Base-by-base conservation (phyloP, 2,329 filamentous ascomycete species). In the Seiridium unicorne region DNA sequence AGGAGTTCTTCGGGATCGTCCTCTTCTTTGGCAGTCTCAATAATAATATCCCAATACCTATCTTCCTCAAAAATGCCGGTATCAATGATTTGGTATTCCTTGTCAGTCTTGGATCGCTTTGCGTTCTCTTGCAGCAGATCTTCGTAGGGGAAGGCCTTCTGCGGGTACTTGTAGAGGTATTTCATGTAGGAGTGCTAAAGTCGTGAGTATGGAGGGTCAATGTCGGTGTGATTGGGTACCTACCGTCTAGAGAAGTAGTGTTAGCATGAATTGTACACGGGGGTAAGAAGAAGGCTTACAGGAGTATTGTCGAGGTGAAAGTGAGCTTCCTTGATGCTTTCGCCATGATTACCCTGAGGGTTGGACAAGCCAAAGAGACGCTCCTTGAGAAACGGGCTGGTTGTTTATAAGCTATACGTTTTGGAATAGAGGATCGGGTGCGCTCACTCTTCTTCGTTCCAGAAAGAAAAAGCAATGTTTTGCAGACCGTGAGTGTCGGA, bases 301-400 rank as follows among this genome's bases (percentile, higher is more conserved):
- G 94, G 94, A 35, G 92, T 96, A 74, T 98, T 98, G 77, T 98
- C 94, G 61, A 97, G 78, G 75, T 98, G 94, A 71, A 97, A 98
- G 77, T 98, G 93, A 59, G 91, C 92, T 78, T 98, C 94, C 76
- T 97, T 98, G 81, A 98, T 84, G 73, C 92, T 96, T 79, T 98
- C 95, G 65, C 95, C 95, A 78, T 98, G 95, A 72, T 97, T 97
- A 66, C 94, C 94, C 77, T 98, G 92, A 3, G 94, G 93, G 73
- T 98, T 98, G 55, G 94, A 97, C 58, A 98, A 82, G 59, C 94
- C 94, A 72, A 97, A 98, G 4, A 98, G 85, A 64, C 95, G 89
- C 76, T 98, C 95, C 77, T 98, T 98, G 69, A 98, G 82, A 73
- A 94, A 96, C 59, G 92, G 90, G 74, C 93, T 96, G 67, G 26